phyloP scores from a whole-genome alignment of 306 rosid species.

The Trifolium fragiferum region DNA sequence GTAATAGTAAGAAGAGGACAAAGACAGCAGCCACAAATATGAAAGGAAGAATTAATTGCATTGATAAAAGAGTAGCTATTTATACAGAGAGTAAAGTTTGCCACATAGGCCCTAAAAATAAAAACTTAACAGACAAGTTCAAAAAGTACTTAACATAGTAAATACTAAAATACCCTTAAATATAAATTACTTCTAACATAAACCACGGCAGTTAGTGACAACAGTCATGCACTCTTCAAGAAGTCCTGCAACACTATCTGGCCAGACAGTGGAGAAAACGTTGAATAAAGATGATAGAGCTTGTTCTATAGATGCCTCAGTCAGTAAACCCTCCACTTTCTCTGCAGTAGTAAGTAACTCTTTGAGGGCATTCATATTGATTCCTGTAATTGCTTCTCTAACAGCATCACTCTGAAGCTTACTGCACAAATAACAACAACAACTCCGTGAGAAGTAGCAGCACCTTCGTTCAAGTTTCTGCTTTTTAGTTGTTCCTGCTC shows the following conservation, averaged over 20 bases:
- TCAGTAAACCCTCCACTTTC: conserved; percentile 63
- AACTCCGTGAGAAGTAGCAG: conserved; percentile 48
- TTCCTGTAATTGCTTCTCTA: not conserved
- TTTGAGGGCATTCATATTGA: conserved; percentile 55
- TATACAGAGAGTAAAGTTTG: no score
- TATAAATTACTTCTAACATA: no score
- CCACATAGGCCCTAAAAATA: no score
- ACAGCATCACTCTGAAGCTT: conserved; percentile 6
- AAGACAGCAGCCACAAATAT: no score
- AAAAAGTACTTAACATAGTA: no score
- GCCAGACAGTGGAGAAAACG: conserved; percentile 67
- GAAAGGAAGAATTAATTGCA: no score
- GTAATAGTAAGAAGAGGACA: no score
- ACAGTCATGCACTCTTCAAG: conserved; percentile 65
- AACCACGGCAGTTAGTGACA: conserved; percentile 76
- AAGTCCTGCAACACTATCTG: conserved; percentile 62
- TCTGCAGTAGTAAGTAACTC: conserved; percentile 67
- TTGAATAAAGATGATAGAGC: conserved; percentile 76
- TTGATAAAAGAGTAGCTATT: no score
- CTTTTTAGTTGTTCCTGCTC: no score
- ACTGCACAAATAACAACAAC: not conserved
- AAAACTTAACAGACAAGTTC: no score
- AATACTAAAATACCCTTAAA: no score
- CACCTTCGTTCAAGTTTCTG: conserved; percentile 62
- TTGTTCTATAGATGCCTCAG: conserved; percentile 57